Evolutionary conservation across 2,329 filamentous ascomycete species (phyloP), one percentile per base, ranked within the genome.

Genomic region (Epichloe sylvatica): DNA sequence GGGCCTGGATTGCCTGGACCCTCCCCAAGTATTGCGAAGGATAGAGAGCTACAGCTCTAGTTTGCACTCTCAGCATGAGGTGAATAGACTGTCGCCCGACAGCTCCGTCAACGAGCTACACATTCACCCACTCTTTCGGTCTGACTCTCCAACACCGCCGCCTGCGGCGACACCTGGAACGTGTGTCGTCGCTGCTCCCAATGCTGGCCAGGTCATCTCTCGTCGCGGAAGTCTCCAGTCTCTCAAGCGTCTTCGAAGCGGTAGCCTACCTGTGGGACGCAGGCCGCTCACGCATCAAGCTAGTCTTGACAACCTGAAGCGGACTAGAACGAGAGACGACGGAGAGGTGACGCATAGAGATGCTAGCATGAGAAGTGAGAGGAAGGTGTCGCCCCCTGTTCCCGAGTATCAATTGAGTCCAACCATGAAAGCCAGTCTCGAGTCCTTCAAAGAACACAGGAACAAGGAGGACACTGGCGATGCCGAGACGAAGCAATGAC

Each of bases 101-200:
- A 59, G 52, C 60, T 60, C 58, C 12, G 54, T 67, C 55, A 68
- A 73, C 57, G 83, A 89, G 62, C 72, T 80, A 3, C 79, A 88
- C 59, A 88, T 89, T 43, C 85, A 90, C 62, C 85, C 85, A 8
- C 73, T 90, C 3, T 89, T 90, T 69, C 75, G 85, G 52, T 81
- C 81, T 5, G 83, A 86, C 60, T 84, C 80, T 39, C 82, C 82
- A 0, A 75, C 72, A 1, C 83, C 83, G 7, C 80, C 83, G 1
- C 78, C 84, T 0, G 66, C 77, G 5, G 73, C 76, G 1, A 84
- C 82, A 0, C 80, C 83, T 0, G 82, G 83, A 0, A 90, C 85
- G 0, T 73, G 82, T 15, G 82, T 90, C 45, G 70, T 80, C 11
- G 85, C 84, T 0, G 81, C 84, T 3, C 84, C 84, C 0, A 75